phyloP scores from a whole-genome alignment of 2,329 filamentous ascomycete genomes.

The Trichoderma brevicompactum region DNA sequence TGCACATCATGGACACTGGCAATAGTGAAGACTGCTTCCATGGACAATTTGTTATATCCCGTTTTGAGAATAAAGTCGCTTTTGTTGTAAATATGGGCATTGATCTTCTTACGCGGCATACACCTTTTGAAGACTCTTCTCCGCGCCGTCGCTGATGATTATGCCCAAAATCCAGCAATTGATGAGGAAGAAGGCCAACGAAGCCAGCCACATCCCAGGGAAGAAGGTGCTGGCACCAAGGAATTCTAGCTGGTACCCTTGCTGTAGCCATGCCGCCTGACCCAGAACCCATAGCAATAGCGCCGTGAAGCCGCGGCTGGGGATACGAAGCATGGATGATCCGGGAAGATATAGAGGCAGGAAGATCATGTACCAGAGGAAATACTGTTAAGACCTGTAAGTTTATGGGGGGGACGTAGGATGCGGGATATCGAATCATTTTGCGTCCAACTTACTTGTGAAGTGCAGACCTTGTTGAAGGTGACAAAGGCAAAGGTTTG shows the following conservation, averaged over 20 bases:
- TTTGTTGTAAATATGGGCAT: not conserved
- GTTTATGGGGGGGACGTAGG: not conserved
- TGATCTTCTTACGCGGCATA: constrained; percentile 27
- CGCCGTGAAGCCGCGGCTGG: constrained; percentile 65
- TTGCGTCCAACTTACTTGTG: constrained; percentile 67
- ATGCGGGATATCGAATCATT: not conserved
- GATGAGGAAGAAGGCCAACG: constrained; percentile 77
- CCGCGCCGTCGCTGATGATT: constrained; percentile 68
- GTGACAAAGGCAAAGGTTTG: constrained; percentile 97
- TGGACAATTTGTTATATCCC: not conserved
- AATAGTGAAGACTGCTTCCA: not conserved
- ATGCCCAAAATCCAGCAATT: constrained; percentile 88
- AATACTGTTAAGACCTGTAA: constrained; percentile 66
- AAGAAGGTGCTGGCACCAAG: constrained; percentile 82
- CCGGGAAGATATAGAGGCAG: constrained; percentile 85
- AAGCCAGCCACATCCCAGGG: constrained; percentile 78
- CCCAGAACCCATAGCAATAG: constrained; percentile 73
- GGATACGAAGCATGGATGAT: constrained; percentile 70
- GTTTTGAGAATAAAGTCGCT: not conserved
- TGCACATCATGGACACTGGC: not conserved
- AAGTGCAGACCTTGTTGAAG: constrained; percentile 99
- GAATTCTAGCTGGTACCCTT: constrained; percentile 77
- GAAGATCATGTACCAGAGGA: constrained; percentile 96
- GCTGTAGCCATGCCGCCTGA: constrained; percentile 77
- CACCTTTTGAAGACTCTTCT: constrained; percentile 30